Base-by-base conservation (phyloP, 805 yeast species). In the Saturnispora dispora region DNA sequence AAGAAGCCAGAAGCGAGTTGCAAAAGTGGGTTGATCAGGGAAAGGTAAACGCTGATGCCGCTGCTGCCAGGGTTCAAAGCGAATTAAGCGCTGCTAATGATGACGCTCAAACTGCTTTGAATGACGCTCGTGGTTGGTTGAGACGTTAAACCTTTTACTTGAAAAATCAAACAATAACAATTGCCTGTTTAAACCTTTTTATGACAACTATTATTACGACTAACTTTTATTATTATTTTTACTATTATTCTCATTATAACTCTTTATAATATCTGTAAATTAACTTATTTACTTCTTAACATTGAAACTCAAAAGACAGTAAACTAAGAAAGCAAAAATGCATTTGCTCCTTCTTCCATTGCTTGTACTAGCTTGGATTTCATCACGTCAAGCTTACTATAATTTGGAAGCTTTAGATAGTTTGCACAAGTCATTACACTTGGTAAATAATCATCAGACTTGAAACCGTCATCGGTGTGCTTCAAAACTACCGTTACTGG, bases 341-440 rank as follows among this genome's bases (percentile, higher is more conserved):
- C 86, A 32, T 88, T 91, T 1, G 90, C 83, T 25, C 99, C 99
- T 58, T 91, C 97, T 5, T 72, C 73, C 61, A 89, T 79, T 0
- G 98, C 97, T 53, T 79, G 84, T 11, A 67, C 47, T 7, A 93
- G 67, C 48, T 85, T 72, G 32, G 71, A 63, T 47, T 65, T 70
- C 83, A 93, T 75, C 1, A 86, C 66, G 17, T 73, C 81, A 53
- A 74, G 76, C 35, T 77, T 70, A 3, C 88, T 76, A 63, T 91
- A 93, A 55, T 85, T 78, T 5, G 99, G 98, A 20, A 93, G 70
- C 64, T 91, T 91, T 57, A 91, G 73, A 63, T 91, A 93, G 63
- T 91, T 91, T 3, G 95, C 97, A 71, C 99, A 91, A 0, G 99
- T 91, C 99, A 91, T 91, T 3, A 93, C 99, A 68, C 96, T 88